A percentile compares a stretch with the other conserved stretches of the same genome.
phyloP scores from a whole-genome alignment of 345 rosid genomes.

The Populus davidiana region DNA sequence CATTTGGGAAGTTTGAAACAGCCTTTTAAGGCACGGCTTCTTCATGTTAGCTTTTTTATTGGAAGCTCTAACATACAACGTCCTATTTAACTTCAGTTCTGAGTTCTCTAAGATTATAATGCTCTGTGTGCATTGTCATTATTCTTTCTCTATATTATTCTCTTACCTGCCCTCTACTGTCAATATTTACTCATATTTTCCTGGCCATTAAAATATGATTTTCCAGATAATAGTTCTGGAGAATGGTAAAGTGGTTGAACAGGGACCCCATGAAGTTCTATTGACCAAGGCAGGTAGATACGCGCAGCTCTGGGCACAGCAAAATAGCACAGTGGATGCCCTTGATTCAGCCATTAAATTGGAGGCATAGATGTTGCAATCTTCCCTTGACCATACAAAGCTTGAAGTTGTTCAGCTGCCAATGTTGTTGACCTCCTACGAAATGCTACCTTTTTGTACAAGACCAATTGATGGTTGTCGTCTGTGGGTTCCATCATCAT shows the following conservation, averaged over 20 bases:
- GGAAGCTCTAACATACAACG: not conserved
- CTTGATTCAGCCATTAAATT: slow-evolving; percentile 52
- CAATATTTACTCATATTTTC: not conserved
- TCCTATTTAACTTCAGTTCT: not conserved
- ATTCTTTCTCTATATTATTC: not conserved
- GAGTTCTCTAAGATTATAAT: not conserved
- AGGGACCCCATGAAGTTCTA: slow-evolving; percentile 85
- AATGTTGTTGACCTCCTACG: not conserved
- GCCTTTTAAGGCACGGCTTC: not conserved
- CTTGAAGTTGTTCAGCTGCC: not conserved
- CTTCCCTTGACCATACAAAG: not conserved
- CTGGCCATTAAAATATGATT: slow-evolving; percentile 8
- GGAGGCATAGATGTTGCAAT: slow-evolving; percentile 24
- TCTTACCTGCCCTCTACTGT: not conserved
- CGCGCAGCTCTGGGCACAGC: slow-evolving; percentile 93
- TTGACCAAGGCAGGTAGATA: slow-evolving; percentile 81
- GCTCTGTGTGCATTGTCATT: not conserved
- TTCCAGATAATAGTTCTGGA: slow-evolving; percentile 92
- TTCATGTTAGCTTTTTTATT: not conserved
- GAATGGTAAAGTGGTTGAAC: slow-evolving; percentile 88
- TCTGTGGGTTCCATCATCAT: not conserved
- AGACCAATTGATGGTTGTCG: not conserved
- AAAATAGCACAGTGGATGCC: slow-evolving; percentile 64
- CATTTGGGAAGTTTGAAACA: not conserved
- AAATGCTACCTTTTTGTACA: not conserved